phyloP scores from a whole-genome alignment of 352 stramenopile genomes.

The Phytophthora constricta region DNA sequence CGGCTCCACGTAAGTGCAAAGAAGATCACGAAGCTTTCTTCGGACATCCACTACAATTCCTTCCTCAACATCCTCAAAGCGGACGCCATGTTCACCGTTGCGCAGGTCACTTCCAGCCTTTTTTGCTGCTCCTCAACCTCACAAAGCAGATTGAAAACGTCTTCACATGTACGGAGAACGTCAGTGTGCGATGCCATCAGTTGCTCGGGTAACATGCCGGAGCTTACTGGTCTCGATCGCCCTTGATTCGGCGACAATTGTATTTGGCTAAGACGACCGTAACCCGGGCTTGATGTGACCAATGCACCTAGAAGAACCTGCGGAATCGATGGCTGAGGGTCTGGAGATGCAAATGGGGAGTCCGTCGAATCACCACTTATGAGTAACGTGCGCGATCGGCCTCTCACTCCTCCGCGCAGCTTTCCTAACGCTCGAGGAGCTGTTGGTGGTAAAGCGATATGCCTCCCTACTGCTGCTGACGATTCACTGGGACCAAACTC shows the following conservation, averaged over 20 bases:
- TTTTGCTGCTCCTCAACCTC: conserved; percentile 40
- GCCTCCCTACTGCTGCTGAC: neutral
- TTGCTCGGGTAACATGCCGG: conserved; percentile 35
- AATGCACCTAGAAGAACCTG: conserved; percentile 54
- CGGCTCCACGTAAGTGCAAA: conserved; percentile 52
- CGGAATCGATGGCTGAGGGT: conserved; percentile 46
- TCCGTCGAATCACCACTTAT: conserved; percentile 17
- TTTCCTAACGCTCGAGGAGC: conserved; percentile 31
- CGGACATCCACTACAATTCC: conserved; percentile 29
- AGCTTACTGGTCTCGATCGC: conserved; percentile 20
- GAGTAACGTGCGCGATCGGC: conserved; percentile 24
- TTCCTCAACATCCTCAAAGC: conserved; percentile 19
- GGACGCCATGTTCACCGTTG: conserved; percentile 4
- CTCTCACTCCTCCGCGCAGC: conserved; percentile 5
- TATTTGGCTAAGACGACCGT: conserved; percentile 29
- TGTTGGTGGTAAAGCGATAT: conserved; percentile 11
- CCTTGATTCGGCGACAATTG: conserved; percentile 20
- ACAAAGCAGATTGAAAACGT: conserved; percentile 70
- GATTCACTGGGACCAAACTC: conserved; percentile 14
- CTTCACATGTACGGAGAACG: conserved; percentile 52
- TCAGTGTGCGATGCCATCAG: conserved; percentile 34
- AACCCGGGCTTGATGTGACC: conserved; percentile 22
- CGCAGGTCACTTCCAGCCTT: conserved; percentile 7
- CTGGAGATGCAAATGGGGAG: neutral
- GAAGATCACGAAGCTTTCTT: conserved; percentile 41